Base-by-base conservation (phyloP, 371 early-diverging fungal genomes). In the Zancudomyces culisetae region DNA sequence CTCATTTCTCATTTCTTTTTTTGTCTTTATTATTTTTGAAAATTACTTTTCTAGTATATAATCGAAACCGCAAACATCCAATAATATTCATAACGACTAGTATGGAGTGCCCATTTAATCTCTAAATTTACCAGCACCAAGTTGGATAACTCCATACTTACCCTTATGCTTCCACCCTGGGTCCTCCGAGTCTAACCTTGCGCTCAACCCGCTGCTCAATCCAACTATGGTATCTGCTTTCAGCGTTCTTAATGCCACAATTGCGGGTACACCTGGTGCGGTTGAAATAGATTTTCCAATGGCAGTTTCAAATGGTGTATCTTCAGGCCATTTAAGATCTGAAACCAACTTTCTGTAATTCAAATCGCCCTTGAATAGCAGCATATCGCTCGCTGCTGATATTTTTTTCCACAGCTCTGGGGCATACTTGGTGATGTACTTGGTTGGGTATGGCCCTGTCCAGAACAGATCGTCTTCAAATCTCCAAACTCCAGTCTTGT, bases 311-410 rank as follows among this genome's bases (percentile, higher is more conserved):
- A 96, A 90, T 1, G 85, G 75, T 1, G 88, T 89, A 0, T 79
- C 77, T 0, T 75, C 67, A 0, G 79, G 76, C 87, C 90, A 93
- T 26, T 79, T 69, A 60, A 83, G 81, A 58, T 92, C 92, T 66
- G 85, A 86, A 2, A 83, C 78, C 19, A 90, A 69, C 61, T 96
- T 96, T 53, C 97, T 76, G 64, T 85, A 96, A 70, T 96, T 96
- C 57, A 96, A 61, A 58, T 96, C 97, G 27, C 97, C 97, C 64
- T 96, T 96, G 62, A 88, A 93, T 18, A 96, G 72, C 29, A 85
- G 70, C 22, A 89, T 53, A 22, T 76, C 70, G 2, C 85, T 69
- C 24, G 69, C 57, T n/a, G n/a, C n/a, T n/a, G 40, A 28, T 13
- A 73, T 46, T 60, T 79, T 60, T 27, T 77, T 70, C 62, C 72